phyloP scores from a whole-genome alignment of 2,329 filamentous ascomycete genomes.

The Epichloe elymi region DNA sequence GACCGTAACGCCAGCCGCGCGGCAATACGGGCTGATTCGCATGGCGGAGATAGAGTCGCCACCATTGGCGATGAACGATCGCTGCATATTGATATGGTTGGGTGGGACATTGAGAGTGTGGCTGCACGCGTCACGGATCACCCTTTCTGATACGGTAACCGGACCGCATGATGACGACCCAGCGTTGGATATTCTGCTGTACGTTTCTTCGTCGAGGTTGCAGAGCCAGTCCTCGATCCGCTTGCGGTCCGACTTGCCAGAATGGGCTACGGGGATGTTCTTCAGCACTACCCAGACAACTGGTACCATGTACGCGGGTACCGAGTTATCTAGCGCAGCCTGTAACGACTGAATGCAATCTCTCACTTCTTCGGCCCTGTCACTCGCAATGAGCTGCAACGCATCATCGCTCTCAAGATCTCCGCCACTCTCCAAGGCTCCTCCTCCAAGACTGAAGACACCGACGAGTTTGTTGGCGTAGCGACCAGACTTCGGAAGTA shows the following conservation, averaged over 20 bases:
- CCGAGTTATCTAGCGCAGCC: not conserved
- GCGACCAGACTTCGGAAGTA: not conserved
- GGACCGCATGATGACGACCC: not conserved
- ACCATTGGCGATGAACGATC: constrained; percentile 6
- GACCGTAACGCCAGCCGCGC: not conserved
- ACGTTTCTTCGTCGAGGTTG: not conserved
- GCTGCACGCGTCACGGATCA: constrained; percentile 4
- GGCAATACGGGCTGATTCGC: constrained; percentile 2
- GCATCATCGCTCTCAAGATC: not conserved
- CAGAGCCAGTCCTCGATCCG: not conserved
- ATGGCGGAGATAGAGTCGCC: constrained; percentile 8
- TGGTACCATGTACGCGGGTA: constrained; percentile 1
- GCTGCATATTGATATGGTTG: constrained; percentile 2
- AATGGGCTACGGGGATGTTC: not conserved
- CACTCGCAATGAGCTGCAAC: not conserved
- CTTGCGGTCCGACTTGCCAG: not conserved
- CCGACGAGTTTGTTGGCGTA: constrained; percentile 5
- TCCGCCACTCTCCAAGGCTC: not conserved
- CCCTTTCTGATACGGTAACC: constrained; percentile 1
- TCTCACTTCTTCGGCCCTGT: not conserved
- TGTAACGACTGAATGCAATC: constrained; percentile 1
- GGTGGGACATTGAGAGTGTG: constrained; percentile 3
- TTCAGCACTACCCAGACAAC: not conserved
- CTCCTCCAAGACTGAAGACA: constrained; percentile 3
- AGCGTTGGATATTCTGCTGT: not conserved